A percentile compares a stretch with the other conserved stretches of the same genome.
These are phyloP conservation scores for Pichia paraexigua DNA, from an alignment of 805 yeast species.

Conservation along the genomic window DNA sequence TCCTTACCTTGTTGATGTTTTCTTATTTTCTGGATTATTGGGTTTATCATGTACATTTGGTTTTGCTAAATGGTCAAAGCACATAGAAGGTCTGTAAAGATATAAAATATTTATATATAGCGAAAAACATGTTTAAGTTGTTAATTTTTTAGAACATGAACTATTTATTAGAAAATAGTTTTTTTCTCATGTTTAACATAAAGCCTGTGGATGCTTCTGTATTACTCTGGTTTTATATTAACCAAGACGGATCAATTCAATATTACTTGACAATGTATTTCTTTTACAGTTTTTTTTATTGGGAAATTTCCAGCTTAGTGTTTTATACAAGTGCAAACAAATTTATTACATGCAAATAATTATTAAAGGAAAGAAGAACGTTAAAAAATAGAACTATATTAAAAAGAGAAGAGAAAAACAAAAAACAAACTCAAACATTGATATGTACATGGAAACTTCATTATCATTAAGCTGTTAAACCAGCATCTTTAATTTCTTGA, in stretches of 20 bases:
- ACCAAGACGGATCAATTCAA: too few species aligned
- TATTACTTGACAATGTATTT: too few species aligned
- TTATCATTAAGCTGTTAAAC: conserved; percentile 16
- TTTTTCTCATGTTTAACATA: too few species aligned
- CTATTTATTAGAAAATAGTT: too few species aligned
- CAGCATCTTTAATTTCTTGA: conserved; percentile 32
- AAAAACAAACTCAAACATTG: not conserved
- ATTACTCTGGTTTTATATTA: too few species aligned
- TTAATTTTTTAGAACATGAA: too few species aligned
- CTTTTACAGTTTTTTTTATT: too few species aligned
- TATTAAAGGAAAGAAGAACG: not conserved
- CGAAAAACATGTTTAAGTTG: too few species aligned
- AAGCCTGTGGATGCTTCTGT: too few species aligned
- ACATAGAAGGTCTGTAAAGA: not conserved
- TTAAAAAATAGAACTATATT: not conserved
- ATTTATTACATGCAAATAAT: not conserved
- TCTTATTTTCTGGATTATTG: conserved; percentile 28
- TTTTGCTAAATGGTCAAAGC: conserved; percentile 4
- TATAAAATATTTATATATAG: too few species aligned
- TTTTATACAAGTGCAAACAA: too few species aligned
- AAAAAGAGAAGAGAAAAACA: not conserved
- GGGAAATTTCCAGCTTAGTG: not conserved
- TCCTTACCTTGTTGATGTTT: conserved; percentile 33
- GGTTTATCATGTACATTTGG: conserved; percentile 18
- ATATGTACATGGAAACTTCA: not conserved